Conservation (phyloP, 2,329 filamentous ascomycete species). For the Thielaviopsis cerberus region DNA sequence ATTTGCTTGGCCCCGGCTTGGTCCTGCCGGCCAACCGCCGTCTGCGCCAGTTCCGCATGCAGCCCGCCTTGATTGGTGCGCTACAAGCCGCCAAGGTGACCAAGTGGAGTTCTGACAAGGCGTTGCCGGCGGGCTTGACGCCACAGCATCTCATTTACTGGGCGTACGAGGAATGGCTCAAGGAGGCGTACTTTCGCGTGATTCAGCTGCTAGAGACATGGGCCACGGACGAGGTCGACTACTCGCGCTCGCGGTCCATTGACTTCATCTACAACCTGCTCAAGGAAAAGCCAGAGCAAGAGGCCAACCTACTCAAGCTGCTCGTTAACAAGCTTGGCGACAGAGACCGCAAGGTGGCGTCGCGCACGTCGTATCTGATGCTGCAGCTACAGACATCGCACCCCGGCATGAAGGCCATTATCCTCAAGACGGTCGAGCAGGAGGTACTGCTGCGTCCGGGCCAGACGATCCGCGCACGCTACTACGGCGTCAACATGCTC, state of each 20-base stretch:
- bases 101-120: conserved; percentile 49
- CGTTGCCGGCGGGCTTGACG: conserved; percentile 54
- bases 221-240: conserved; percentile 91
- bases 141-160: conserved; percentile 67
- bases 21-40: conserved; percentile 69
- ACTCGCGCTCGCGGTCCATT: conserved; percentile 69
- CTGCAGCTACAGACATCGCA: conserved; percentile 77
- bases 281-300: conserved; percentile 92
- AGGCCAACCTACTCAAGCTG: conserved; percentile 77
- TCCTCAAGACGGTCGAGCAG: conserved; percentile 69
- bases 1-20: conserved; percentile 78
- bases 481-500: conserved; percentile 88
- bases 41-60: conserved; percentile 58
- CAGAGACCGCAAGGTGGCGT: conserved; percentile 86
- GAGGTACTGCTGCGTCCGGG: conserved; percentile 75
- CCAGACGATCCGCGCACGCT: conserved; percentile 75
- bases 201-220: conserved; percentile 80
- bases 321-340: conserved; percentile 95
- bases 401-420: conserved; percentile 80
- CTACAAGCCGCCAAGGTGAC: conserved; percentile 41
- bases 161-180: conserved; percentile 91
- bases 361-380: conserved; percentile 80
- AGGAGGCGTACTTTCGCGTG: conserved; percentile 81
- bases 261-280: conserved; percentile 83
- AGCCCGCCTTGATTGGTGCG: conserved; percentile 55